phyloP scores from a whole-genome alignment of 352 stramenopile species.

The Phytophthora citricola region DNA sequence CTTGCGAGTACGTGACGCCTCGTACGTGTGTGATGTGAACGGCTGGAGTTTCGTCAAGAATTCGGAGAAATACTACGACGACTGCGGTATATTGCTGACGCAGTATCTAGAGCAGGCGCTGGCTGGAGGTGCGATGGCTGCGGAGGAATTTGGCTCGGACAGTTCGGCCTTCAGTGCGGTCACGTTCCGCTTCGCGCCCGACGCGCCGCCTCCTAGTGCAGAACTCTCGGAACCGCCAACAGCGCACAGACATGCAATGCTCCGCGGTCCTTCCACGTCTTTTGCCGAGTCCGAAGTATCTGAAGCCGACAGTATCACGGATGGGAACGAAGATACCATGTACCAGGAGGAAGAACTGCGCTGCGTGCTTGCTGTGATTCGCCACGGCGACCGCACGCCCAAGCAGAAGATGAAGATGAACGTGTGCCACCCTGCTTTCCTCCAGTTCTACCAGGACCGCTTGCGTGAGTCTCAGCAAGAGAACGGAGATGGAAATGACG shows the following conservation, averaged over 20 bases:
- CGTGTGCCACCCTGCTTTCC: conserved; percentile 90
- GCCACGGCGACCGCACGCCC: conserved; percentile 98
- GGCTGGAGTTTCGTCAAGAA: conserved; percentile 99
- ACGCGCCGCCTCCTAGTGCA: conserved; percentile 44
- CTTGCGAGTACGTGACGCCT: conserved; percentile 90
- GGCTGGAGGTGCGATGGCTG: conserved; percentile 32
- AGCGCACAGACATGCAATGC: conserved; percentile 35
- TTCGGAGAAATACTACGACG: conserved; percentile 99
- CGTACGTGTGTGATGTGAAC: conserved; percentile 99
- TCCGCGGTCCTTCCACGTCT: conserved; percentile 36
- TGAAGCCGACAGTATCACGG: conserved; percentile 36
- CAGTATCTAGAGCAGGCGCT: conserved; percentile 82
- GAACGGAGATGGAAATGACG: conserved; percentile 32
- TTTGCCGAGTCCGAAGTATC: conserved; percentile 35
- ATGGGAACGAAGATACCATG: conserved; percentile 32
- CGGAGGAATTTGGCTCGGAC: conserved; percentile 60
- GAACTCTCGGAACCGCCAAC: conserved; percentile 71
- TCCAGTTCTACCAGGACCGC: conserved; percentile 83
- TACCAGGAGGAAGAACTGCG: conserved; percentile 96
- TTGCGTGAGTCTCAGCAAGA: conserved; percentile 41
- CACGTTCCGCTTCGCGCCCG: conserved; percentile 65
- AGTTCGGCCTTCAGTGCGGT: conserved; percentile 66
- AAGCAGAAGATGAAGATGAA: conserved; percentile 99
- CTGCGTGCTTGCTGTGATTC: conserved; percentile 99
- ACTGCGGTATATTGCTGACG: conserved; percentile 94